Evolutionary conservation across 768 basidiomycete genomes (phyloP).

Genomic region (Exidia glandulosa): DNA sequence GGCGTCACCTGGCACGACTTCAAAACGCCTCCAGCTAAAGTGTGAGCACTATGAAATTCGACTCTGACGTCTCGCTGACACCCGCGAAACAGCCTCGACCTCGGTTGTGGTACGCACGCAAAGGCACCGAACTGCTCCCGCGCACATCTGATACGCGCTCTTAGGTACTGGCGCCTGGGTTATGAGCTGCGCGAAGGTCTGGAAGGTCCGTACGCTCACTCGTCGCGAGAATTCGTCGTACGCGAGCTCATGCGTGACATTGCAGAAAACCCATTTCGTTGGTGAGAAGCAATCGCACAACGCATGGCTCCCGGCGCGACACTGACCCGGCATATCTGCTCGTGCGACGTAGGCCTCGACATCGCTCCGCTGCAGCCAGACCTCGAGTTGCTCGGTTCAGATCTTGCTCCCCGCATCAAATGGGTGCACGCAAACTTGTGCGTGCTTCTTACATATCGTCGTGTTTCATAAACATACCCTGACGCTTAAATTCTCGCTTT

Average conservation of each 20-base stretch:
- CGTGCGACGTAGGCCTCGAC: conserved; percentile 42
- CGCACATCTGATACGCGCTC: neutral
- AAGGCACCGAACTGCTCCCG: neutral
- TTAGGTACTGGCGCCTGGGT: conserved; percentile 68
- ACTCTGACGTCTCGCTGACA: conserved; percentile 2
- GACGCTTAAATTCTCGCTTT: conserved; percentile 3
- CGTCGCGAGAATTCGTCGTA: neutral
- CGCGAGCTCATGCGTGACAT: conserved; percentile 2
- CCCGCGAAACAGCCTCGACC: conserved; percentile 38
- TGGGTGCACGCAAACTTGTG: conserved; percentile 71
- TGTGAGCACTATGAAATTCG: conserved; percentile 30
- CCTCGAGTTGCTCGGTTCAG: conserved; percentile 45
- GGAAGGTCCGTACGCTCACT: conserved; percentile 36
- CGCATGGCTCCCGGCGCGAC: neutral
- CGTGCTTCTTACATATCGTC: conserved; percentile 15
- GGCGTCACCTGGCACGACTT: conserved; percentile 60
- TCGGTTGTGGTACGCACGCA: conserved; percentile 55
- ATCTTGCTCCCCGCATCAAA: conserved; percentile 48
- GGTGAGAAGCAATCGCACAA: conserved; percentile 29
- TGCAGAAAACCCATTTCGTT: conserved; percentile 48
- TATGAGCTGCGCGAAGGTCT: conserved; percentile 47
- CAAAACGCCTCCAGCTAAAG: conserved; percentile 44
- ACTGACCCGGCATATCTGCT: neutral
- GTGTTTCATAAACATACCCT: conserved; percentile 1
- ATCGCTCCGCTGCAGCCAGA: conserved; percentile 64